Evolutionary conservation across 2,329 filamentous ascomycete genomes (phyloP).

Genomic region (Fusarium pseudocircinatum): DNA sequence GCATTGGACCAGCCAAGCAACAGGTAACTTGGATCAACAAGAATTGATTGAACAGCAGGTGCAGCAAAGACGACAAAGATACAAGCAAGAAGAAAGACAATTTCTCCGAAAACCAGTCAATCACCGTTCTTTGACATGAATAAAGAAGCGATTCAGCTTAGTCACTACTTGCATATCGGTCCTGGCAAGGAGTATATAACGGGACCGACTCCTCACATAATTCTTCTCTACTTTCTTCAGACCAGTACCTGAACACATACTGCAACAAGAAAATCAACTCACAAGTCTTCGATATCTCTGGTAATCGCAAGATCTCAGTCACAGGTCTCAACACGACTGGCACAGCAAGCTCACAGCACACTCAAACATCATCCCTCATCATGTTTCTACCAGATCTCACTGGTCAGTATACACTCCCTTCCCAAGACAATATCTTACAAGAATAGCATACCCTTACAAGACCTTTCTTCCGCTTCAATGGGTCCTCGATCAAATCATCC

Average conservation of each 20-base stretch:
- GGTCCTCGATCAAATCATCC: background rate
- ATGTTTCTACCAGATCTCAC: background rate
- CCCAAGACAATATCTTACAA: background rate
- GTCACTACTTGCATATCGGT: background rate
- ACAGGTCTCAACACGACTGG: background rate
- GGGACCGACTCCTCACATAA: background rate
- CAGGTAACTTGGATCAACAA: background rate
- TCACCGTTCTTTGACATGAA: background rate
- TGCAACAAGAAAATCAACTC: background rate
- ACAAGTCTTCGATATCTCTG: background rate
- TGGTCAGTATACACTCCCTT: background rate
- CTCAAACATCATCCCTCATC: background rate
- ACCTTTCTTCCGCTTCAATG: background rate
- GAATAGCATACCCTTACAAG: background rate
- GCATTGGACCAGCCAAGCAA: background rate
- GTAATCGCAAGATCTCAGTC: background rate
- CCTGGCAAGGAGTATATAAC: background rate
- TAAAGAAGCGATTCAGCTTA: background rate
- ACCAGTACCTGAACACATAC: rapidly evolving
- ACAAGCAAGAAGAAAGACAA: background rate
- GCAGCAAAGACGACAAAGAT: background rate
- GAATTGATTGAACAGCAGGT: background rate
- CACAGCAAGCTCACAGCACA: background rate
- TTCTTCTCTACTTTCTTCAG: background rate
- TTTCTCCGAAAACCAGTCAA: background rate